A percentile compares a stretch with the other conserved stretches of the same genome.
phyloP scores from a whole-genome alignment of 2,329 filamentous ascomycete species.

The Cordyceps sp. region DNA sequence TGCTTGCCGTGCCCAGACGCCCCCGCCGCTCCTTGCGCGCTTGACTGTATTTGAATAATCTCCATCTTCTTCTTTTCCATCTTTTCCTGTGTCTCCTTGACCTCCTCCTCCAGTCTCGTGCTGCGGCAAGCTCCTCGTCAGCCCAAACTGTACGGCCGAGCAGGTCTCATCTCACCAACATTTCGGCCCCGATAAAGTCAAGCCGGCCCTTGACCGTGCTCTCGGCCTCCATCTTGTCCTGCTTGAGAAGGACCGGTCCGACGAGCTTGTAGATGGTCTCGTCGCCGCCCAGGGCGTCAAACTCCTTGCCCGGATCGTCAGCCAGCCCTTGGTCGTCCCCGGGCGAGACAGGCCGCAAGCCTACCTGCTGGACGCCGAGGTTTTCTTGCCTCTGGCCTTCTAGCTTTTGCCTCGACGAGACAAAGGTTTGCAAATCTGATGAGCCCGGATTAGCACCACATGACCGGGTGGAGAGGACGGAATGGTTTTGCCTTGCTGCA shows the following conservation, averaged over 20 bases:
- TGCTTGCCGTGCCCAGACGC: slow-evolving; percentile 15
- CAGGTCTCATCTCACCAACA: slow-evolving; percentile 54
- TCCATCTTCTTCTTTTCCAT: slow-evolving; percentile 42
- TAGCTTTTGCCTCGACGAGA: slow-evolving; percentile 74
- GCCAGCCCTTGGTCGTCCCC: not conserved
- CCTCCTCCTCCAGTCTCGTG: slow-evolving; percentile 28
- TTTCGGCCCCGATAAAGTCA: slow-evolving; percentile 86
- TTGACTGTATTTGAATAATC: slow-evolving; percentile 38
- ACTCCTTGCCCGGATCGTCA: slow-evolving; percentile 44
- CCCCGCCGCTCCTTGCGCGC: slow-evolving; percentile 25
- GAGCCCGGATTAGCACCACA: not conserved
- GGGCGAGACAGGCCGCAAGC: not conserved
- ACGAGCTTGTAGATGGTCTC: slow-evolving; percentile 93
- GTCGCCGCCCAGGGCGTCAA: slow-evolving; percentile 58
- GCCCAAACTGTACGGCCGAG: not conserved
- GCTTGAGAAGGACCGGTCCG: slow-evolving; percentile 83
- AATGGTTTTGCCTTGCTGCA: slow-evolving; percentile 55
- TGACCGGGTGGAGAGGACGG: not conserved
- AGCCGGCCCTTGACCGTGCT: slow-evolving; percentile 80
- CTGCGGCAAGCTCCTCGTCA: slow-evolving; percentile 9
- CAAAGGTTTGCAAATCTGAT: slow-evolving; percentile 59
- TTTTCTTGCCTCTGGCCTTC: slow-evolving; percentile 94
- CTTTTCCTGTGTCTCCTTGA: slow-evolving; percentile 38
- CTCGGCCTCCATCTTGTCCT: slow-evolving; percentile 79
- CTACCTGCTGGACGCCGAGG: slow-evolving; percentile 63